Percentiles rank a stretch among this genome's conserved stretches.
Conservation (phyloP, 2,329 filamentous ascomycete genomes). For the Cylindrodendrum hubeiense region DNA sequence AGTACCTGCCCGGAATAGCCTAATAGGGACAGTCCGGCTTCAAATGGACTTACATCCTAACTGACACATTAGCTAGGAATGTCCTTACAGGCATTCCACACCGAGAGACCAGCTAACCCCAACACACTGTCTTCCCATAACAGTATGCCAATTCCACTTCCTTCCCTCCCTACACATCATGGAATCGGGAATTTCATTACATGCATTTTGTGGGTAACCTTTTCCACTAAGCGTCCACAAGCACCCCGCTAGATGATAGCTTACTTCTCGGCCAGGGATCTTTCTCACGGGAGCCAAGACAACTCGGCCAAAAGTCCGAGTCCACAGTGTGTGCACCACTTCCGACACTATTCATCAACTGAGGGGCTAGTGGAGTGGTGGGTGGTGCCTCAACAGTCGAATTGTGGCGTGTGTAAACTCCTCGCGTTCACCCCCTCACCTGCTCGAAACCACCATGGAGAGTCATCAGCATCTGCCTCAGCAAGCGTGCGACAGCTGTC, state of each 20-base stretch:
- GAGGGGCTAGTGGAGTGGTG: too few relatives aligned
- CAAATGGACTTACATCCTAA: too few relatives aligned
- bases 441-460: not conserved
- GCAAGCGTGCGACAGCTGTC: conserved; percentile 34
- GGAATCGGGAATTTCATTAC: not conserved
- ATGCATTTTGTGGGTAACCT: not conserved
- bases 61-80: too few relatives aligned
- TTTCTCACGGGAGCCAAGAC: not conserved
- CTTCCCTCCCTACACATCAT: too few relatives aligned
- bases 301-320: not conserved
- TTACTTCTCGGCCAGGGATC: not conserved
- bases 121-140: too few relatives aligned
- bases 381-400: not conserved
- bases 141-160: too few relatives aligned
- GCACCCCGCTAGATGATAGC: not conserved
- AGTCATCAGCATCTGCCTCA: not conserved
- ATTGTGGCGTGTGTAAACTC: not conserved
- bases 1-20: too few relatives aligned
- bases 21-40: too few relatives aligned
- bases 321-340: not conserved
- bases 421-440: not conserved
- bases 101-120: too few relatives aligned
- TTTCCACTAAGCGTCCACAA: not conserved
- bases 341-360: not conserved
- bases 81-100: too few relatives aligned